Conservation (phyloP, 192 early-diverging fungal genomes). For the Backusella luteola region DNA sequence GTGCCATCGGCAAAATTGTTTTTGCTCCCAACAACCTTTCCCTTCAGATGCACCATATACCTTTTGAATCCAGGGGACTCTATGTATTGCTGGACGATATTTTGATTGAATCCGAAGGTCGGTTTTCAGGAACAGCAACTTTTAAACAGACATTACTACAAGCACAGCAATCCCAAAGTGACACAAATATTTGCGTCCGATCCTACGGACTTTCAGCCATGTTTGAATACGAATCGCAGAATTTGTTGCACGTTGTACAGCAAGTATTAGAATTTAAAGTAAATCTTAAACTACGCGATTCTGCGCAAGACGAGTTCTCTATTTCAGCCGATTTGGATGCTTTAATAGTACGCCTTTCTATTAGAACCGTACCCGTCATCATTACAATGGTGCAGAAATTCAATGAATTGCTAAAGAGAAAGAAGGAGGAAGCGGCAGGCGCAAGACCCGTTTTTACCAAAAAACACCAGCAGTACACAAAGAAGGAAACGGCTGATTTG, state of each 20-base stretch:
- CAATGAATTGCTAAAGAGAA: slow-evolving; percentile 53
- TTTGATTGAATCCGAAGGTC: slow-evolving; percentile 56
- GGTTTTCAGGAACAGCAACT: slow-evolving; percentile 46
- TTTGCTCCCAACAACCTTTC: slow-evolving; percentile 50
- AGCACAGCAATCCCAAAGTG: not conserved
- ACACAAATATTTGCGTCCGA: not conserved
- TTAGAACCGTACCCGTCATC: slow-evolving; percentile 59
- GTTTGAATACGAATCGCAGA: slow-evolving; percentile 76
- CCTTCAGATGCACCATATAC: slow-evolving; percentile 38
- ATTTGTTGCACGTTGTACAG: slow-evolving; percentile 61
- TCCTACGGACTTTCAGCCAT: slow-evolving; percentile 42
- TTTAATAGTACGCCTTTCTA: slow-evolving; percentile 27
- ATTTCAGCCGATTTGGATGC: slow-evolving; percentile 9
- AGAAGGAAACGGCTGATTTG: not conserved
- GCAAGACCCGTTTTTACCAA: not conserved
- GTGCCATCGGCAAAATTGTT: slow-evolving; percentile 60
- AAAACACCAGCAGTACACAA: not conserved
- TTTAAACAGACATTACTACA: slow-evolving; percentile 2
- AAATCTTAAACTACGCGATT: not conserved
- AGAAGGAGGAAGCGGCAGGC: slow-evolving; percentile 35
- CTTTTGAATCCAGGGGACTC: slow-evolving; percentile 39
- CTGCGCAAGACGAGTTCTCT: not conserved
- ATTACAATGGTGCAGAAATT: slow-evolving; percentile 48
- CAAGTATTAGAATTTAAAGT: slow-evolving; percentile 41
- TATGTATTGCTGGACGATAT: slow-evolving; percentile 43